phyloP scores from a whole-genome alignment of 75 land plant genomes.

The Adiantum capillusveneris region DNA sequence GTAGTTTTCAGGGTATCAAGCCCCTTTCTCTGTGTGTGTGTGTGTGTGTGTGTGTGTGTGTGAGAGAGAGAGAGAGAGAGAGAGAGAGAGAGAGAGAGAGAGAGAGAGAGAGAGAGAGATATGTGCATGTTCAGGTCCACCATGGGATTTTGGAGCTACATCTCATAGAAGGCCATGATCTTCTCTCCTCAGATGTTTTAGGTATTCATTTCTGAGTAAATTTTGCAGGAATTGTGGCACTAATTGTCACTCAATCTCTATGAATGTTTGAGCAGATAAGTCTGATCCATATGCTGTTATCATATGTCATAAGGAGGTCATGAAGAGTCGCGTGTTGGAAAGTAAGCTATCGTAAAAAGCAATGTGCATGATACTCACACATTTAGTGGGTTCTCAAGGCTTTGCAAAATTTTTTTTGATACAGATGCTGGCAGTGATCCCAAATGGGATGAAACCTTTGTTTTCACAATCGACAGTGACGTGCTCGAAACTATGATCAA shows the following conservation, averaged over 20 bases:
- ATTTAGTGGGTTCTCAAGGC: too few relatives aligned
- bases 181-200: neutral
- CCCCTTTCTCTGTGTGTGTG: too few relatives aligned
- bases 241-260: too few relatives aligned
- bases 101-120: too few relatives aligned
- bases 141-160: neutral
- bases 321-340: constrained; percentile 3
- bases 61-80: too few relatives aligned
- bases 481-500: constrained; percentile 9
- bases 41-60: too few relatives aligned
- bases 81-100: too few relatives aligned
- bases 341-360: constrained; percentile 4
- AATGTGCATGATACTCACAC: too few relatives aligned
- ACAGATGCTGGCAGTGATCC: constrained; percentile 15
- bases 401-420: too few relatives aligned
- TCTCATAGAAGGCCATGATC: neutral
- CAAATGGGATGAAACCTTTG: constrained; percentile 19
- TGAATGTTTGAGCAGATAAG: neutral
- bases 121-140: too few relatives aligned
- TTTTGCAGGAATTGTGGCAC: too few relatives aligned
- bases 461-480: constrained; percentile 12
- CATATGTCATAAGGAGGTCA: neutral
- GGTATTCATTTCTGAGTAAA: neutral
- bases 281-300: constrained; percentile 8
- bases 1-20: too few relatives aligned